These are phyloP conservation scores for Daldinia grandis DNA, from an alignment of 495 filamentous ascomycete genomes.

Conservation along the genomic window DNA sequence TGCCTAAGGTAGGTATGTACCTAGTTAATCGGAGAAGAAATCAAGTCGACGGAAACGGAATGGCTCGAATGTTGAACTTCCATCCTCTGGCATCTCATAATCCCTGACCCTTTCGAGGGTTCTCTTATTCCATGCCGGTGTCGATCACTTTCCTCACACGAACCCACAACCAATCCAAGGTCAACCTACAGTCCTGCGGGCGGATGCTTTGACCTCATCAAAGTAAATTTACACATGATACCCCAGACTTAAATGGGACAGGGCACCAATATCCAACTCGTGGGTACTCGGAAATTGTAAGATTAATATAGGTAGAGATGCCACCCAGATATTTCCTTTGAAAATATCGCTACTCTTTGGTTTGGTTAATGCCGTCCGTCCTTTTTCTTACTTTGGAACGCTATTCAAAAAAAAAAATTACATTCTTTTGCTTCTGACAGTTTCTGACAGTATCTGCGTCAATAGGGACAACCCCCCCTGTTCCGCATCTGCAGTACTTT, in stretches of 20 bases:
- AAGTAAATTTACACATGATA: slow-evolving; percentile 41
- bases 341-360: slow-evolving; percentile 5
- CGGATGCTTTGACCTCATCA: slow-evolving; percentile 39
- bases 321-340: slow-evolving; percentile 13
- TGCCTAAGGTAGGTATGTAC: neutral
- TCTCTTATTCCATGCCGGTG: slow-evolving; percentile 34
- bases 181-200: slow-evolving; percentile 28
- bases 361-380: slow-evolving; percentile 8
- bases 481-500: slow-evolving; percentile 6
- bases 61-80: slow-evolving; percentile 10
- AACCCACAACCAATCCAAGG: slow-evolving; percentile 29
- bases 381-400: slow-evolving; percentile 10
- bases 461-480: slow-evolving; percentile 26
- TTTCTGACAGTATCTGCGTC: slow-evolving; percentile 14
- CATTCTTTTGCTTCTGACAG: slow-evolving; percentile 24
- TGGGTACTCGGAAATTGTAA: slow-evolving; percentile 37
- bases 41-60: slow-evolving; percentile 19
- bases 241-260: slow-evolving; percentile 33
- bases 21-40: slow-evolving; percentile 2
- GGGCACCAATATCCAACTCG: slow-evolving; percentile 27
- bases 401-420: neutral
- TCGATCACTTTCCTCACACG: slow-evolving; percentile 39
- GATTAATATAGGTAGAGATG: slow-evolving; percentile 41
- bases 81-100: slow-evolving; percentile 4
- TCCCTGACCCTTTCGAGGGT: slow-evolving; percentile 19